A percentile compares a stretch with the other conserved stretches of the same genome.
Conservation (phyloP, 169 alveolate species). For the Cryptosporidium viatorum region DNA sequence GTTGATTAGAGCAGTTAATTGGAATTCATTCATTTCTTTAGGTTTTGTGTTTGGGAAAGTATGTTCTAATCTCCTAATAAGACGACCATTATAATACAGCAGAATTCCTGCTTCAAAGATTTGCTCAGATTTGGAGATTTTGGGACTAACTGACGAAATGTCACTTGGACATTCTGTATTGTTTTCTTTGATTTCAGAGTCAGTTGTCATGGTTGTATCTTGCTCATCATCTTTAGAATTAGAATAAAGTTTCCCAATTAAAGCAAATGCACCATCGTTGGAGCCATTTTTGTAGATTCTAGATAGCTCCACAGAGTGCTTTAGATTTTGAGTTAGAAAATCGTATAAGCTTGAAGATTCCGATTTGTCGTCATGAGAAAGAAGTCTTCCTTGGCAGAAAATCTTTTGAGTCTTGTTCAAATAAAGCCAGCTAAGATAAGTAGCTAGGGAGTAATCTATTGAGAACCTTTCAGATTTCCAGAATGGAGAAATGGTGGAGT, state of each 20-base stretch:
- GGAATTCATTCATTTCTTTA: slow-evolving; percentile 80
- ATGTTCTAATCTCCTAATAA: slow-evolving; percentile 88
- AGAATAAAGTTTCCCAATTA: slow-evolving; percentile 25
- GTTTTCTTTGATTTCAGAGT: background rate
- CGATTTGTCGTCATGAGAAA: background rate
- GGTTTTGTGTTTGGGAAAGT: slow-evolving; percentile 82
- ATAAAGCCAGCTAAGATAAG: slow-evolving; percentile 89
- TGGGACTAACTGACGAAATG: background rate
- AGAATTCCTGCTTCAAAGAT: slow-evolving; percentile 90
- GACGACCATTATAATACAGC: slow-evolving; percentile 87
- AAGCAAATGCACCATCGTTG: slow-evolving; percentile 63
- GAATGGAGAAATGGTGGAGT: slow-evolving; percentile 83
- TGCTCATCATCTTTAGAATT: background rate
- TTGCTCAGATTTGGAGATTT: slow-evolving; percentile 67
- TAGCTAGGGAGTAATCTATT: slow-evolving; percentile 89
- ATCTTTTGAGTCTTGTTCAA: slow-evolving; percentile 85
- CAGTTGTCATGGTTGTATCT: background rate
- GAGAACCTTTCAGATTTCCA: slow-evolving; percentile 87
- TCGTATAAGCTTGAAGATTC: slow-evolving; percentile 28
- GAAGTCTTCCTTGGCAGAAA: slow-evolving; percentile 86
- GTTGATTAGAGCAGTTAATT: slow-evolving; percentile 86
- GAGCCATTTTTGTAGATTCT: slow-evolving; percentile 15
- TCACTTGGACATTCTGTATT: background rate
- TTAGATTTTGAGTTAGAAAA: background rate
- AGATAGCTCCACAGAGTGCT: slow-evolving; percentile 6